Percentiles rank a stretch among this genome's conserved stretches.
These are phyloP conservation scores for Lavandula angustifolia DNA, from an alignment of 257 asterid species.

Conservation along the genomic window DNA sequence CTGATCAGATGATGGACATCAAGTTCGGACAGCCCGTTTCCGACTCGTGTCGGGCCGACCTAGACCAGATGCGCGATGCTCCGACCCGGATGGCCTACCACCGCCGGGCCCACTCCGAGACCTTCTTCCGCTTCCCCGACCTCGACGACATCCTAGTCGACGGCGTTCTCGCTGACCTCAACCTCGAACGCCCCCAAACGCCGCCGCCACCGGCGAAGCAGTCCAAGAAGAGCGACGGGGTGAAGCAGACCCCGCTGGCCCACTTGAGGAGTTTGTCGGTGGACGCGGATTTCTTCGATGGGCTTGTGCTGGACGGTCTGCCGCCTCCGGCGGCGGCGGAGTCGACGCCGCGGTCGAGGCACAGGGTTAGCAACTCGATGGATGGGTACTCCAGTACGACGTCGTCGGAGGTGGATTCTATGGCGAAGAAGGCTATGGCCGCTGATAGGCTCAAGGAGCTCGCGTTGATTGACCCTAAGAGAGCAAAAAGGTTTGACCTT, in stretches of 20 bases:
- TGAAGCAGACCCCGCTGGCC: slow-evolving; percentile 31
- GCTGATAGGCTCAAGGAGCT: slow-evolving; percentile 81
- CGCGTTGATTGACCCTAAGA: slow-evolving; percentile 82
- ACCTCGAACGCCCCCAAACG: slow-evolving; percentile 39
- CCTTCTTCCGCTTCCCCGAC: slow-evolving; percentile 78
- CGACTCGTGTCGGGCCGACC: slow-evolving; percentile 44
- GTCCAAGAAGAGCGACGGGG: slow-evolving; percentile 34
- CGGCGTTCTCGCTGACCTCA: slow-evolving; percentile 58
- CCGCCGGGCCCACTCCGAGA: slow-evolving; percentile 88
- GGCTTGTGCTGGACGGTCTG: slow-evolving; percentile 54
- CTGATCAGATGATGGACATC: slow-evolving; percentile 53
- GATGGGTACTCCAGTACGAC: slow-evolving; percentile 66
- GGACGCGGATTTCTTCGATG: slow-evolving; percentile 84
- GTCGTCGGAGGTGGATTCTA: slow-evolving; percentile 65
- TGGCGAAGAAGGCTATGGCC: slow-evolving; percentile 68
- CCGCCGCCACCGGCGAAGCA: slow-evolving; percentile 31
- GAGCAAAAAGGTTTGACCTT: slow-evolving; percentile 79
- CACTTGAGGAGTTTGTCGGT: slow-evolving; percentile 81
- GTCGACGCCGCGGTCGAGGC: slow-evolving; percentile 48
- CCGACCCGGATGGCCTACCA: slow-evolving; percentile 57
- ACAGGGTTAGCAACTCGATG: slow-evolving; percentile 76
- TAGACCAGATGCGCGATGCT: slow-evolving; percentile 80
- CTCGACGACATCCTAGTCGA: slow-evolving; percentile 70
- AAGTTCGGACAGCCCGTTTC: slow-evolving; percentile 54
- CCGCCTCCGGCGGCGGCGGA: slow-evolving; percentile 34